These are phyloP conservation scores for Naegleria lovaniensis DNA, from an alignment of 208 protist genomes.

Conservation along the genomic window DNA sequence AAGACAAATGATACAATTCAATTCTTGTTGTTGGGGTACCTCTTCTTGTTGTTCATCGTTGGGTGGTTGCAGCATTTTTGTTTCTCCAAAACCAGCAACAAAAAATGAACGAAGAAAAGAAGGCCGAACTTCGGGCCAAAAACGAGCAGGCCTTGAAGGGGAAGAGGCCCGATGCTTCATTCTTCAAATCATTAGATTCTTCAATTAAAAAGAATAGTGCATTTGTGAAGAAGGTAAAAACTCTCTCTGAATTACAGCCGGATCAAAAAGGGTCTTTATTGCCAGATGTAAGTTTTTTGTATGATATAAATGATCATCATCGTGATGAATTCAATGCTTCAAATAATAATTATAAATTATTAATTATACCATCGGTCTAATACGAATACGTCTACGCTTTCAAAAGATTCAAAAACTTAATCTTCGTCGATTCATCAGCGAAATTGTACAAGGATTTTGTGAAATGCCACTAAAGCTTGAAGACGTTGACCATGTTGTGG, in stretches of 20 bases:
- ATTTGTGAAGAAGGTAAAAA: neutral
- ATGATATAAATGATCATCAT: neutral
- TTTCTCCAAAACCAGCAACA: neutral
- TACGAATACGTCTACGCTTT: no score
- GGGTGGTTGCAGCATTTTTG: no score
- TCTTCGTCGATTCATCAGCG: neutral
- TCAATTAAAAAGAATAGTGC: constrained; percentile 11
- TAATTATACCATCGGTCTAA: no score
- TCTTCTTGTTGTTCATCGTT: no score
- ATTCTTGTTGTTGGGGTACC: neutral
- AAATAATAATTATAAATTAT: no score
- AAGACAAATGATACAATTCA: neutral
- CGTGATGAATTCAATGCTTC: no score
- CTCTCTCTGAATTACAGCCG: neutral
- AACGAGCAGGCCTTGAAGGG: neutral
- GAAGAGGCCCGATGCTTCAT: constrained; percentile 19
- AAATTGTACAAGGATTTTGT: neutral
- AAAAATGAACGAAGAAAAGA: constrained; percentile 9
- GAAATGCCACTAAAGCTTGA: neutral
- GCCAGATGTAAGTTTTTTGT: neutral
- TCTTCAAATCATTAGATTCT: constrained; percentile 5
- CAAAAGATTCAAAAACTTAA: constrained; percentile 13
- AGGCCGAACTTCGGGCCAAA: neutral
- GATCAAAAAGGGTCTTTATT: neutral
- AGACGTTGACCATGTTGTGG: neutral